A percentile compares a stretch with the other conserved stretches of the same genome.
phyloP scores from a whole-genome alignment of 352 stramenopile genomes.

The Halophytophthora batemanensis region DNA sequence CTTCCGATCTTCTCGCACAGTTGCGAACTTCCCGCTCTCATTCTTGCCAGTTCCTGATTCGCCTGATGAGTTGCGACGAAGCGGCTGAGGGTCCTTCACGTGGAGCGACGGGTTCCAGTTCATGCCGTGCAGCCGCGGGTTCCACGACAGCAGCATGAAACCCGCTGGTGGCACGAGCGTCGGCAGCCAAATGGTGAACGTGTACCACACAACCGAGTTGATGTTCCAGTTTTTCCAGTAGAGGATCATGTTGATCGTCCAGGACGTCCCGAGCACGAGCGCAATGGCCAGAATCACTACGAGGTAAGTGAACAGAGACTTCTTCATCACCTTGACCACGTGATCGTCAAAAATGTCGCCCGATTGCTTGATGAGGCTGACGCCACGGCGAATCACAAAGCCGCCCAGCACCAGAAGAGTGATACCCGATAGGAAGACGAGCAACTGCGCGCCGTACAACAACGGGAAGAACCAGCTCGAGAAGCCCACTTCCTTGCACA shows the following conservation, averaged over 20 bases:
- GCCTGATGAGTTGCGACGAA: conserved; percentile 29
- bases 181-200: conserved; percentile 76
- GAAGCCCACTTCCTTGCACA: conserved; percentile 68
- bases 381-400: conserved; percentile 68
- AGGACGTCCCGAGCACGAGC: conserved; percentile 56
- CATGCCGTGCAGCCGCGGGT: conserved; percentile 68
- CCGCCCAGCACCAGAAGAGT: conserved; percentile 61
- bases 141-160: conserved; percentile 85
- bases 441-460: conserved; percentile 42
- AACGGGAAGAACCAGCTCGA: conserved; percentile 62
- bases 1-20: conserved; percentile 26
- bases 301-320: conserved; percentile 77
- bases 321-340: conserved; percentile 70
- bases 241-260: conserved; percentile 60
- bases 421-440: conserved; percentile 63
- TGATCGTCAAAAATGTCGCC: conserved; percentile 73
- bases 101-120: conserved; percentile 63
- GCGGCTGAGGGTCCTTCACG: conserved; percentile 39
- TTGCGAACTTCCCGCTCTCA: conserved; percentile 28
- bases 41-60: conserved; percentile 41
- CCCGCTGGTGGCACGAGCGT: conserved; percentile 69
- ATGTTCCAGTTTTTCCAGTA: conserved; percentile 63
- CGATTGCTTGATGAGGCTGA: conserved; percentile 68
- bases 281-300: conserved; percentile 73
- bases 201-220: conserved; percentile 76